Evolutionary conservation across 805 yeast genomes (phyloP).

Genomic region (Zygosaccharomyces gambellarensis): DNA sequence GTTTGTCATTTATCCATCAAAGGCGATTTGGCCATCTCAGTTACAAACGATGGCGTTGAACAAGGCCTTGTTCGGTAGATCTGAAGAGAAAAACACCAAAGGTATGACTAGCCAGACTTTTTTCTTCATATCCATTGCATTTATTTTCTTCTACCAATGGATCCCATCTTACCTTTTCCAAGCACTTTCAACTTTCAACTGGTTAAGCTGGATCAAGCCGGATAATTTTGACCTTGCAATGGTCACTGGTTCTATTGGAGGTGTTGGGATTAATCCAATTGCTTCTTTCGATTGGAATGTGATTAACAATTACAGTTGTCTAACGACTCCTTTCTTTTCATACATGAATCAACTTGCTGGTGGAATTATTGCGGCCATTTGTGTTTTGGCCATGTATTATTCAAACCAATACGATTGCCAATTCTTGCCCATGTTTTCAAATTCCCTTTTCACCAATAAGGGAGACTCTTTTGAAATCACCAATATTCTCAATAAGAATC

Average conservation of each 20-base stretch:
- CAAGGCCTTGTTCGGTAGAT: constrained; percentile 38
- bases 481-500: constrained; percentile 42
- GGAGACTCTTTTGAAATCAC: constrained; percentile 47
- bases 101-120: constrained; percentile 37
- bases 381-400: constrained; percentile 38
- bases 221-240: constrained; percentile 44
- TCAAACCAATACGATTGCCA: constrained; percentile 39
- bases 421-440: constrained; percentile 43
- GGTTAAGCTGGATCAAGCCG: constrained; percentile 59
- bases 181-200: constrained; percentile 38
- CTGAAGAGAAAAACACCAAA: constrained; percentile 33
- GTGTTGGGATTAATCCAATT: constrained; percentile 51
- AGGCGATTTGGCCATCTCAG: constrained; percentile 51
- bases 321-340: constrained; percentile 45
- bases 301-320: constrained; percentile 31
- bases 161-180: constrained; percentile 41
- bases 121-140: constrained; percentile 29
- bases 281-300: constrained; percentile 53
- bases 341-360: constrained; percentile 34
- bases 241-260: constrained; percentile 44
- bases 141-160: constrained; percentile 43
- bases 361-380: constrained; percentile 30
- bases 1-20: constrained; percentile 48
- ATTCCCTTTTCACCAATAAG: constrained; percentile 46
- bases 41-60: constrained; percentile 48